A percentile compares a stretch with the other conserved stretches of the same genome.
phyloP scores from a whole-genome alignment of 2,329 filamentous ascomycete genomes.

The Intubia oerlemansii region DNA sequence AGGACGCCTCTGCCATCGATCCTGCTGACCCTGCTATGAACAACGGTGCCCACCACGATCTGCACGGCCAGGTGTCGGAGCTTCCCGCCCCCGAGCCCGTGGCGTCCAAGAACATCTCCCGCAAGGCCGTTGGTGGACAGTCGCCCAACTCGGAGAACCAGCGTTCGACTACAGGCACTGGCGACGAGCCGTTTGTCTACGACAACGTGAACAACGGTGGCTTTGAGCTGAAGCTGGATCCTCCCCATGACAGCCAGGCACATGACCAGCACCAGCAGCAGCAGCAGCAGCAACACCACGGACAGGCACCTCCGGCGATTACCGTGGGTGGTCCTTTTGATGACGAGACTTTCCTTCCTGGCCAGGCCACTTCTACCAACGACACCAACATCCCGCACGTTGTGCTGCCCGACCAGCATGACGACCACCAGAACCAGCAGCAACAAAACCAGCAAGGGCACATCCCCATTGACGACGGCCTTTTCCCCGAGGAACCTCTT shows the following conservation, averaged over 20 bases:
- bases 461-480: slow-evolving; percentile 3
- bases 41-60: too few species aligned
- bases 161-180: slow-evolving; percentile 5
- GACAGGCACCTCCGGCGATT: too few species aligned
- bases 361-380: slow-evolving; percentile 1
- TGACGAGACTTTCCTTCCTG: slow-evolving; percentile 3
- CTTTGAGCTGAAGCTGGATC: slow-evolving; percentile 4
- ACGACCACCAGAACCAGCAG: slow-evolving; percentile 6
- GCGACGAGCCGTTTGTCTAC: slow-evolving; percentile 9
- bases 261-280: not conserved
- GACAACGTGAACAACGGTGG: slow-evolving; percentile 4
- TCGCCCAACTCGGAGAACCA: not conserved
- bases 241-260: not conserved
- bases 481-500: slow-evolving; percentile 7
- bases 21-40: too few species aligned
- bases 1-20: too few species aligned
- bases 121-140: slow-evolving; percentile 7
- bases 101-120: slow-evolving; percentile 10
- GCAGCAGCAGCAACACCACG: too few species aligned
- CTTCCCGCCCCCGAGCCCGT: slow-evolving; percentile 17
- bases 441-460: too few species aligned
- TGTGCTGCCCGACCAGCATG: not conserved
- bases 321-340: slow-evolving; percentile 4
- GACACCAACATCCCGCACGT: slow-evolving; percentile 1
- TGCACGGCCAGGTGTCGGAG: too few species aligned